Base-by-base conservation (phyloP, 352 stramenopile genomes). In the Elongisporangium senticosum region DNA sequence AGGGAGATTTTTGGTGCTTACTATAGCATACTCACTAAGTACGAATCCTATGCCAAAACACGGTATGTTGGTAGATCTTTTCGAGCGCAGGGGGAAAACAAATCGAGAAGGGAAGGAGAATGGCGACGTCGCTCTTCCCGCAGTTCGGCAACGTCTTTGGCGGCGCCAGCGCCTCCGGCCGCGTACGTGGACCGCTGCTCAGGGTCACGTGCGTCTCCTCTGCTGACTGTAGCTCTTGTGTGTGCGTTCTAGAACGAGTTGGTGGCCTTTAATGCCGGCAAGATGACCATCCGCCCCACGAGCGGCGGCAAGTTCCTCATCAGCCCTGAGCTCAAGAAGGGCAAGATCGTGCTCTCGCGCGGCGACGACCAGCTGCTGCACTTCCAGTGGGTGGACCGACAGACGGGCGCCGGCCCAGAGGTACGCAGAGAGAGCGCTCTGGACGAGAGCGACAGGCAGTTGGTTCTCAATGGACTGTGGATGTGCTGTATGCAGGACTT, bases 351-450 rank as follows among this genome's bases (percentile, higher is more conserved):
- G 62, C 75, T 97, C 60, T 91, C 87, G 47, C 85, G 87, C 52
- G 87, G 78, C 14, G 85, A 94, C 54, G 91, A 98, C 65, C 86
- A 96, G 61, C 66, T 97, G 37, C 74, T 96, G 58, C 90, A 97
- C 67, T 96, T 98, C 70, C 82, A 97, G 68, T 98, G 92, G 92
- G 83, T 96, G 61, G 88, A 97, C 70, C 86, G 90, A 49, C 79
- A 87, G 54, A 97, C 83, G 7, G 85, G 82, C 52, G 72, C 79
- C 14, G 88, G 83, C 49, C 80, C 79, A 1, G 89, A 98, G 28
- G 74, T 83, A 61, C 24, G 67, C n/a, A n/a, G n/a, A n/a, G 57
- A 49, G 17, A 55, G 17, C n/a, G 4, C 23, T n/a, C 51, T 2
- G 13, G 10, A 55, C 19, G 40, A 37, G 22, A 5, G 21, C 0